phyloP scores from a whole-genome alignment of 768 basidiomycete genomes.

The Cyathus striatus region DNA sequence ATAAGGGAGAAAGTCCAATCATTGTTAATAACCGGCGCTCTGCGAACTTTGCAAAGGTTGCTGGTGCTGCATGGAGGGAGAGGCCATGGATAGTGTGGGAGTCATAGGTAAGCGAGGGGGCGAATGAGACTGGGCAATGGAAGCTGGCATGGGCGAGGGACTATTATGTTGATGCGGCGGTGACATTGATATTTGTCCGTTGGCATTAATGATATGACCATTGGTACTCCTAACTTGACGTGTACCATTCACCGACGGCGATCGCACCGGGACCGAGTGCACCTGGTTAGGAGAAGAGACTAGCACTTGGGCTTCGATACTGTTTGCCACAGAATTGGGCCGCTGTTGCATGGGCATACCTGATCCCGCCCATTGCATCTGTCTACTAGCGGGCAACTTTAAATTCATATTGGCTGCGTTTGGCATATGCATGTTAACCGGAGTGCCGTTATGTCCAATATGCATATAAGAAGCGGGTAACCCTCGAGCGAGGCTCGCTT shows the following conservation, averaged over 20 bases:
- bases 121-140: background rate
- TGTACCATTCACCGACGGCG: slow-evolving; percentile 56
- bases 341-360: slow-evolving; percentile 28
- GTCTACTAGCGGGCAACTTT: slow-evolving; percentile 35
- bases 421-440: slow-evolving; percentile 33
- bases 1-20: too few species aligned
- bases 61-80: background rate
- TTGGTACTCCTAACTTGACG: slow-evolving; percentile 23
- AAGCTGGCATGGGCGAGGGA: background rate
- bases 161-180: background rate
- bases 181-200: background rate
- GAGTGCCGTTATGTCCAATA: slow-evolving; percentile 25
- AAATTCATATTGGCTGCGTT: slow-evolving; percentile 29
- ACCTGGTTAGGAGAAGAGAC: slow-evolving; percentile 30
- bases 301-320: slow-evolving; percentile 19
- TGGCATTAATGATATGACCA: background rate
- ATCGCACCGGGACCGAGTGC: slow-evolving; percentile 35
- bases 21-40: background rate
- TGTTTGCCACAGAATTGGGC: slow-evolving; percentile 25
- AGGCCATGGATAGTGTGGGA: background rate
- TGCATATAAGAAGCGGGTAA: slow-evolving; percentile 33
- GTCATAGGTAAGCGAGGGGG: background rate
- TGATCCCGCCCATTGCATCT: slow-evolving; percentile 31
- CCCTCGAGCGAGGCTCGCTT: slow-evolving; percentile 21
- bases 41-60: background rate